A percentile compares a stretch with the other conserved stretches of the same genome.
Conservation (phyloP, 306 rosid genomes). For the Purshia tridentata region DNA sequence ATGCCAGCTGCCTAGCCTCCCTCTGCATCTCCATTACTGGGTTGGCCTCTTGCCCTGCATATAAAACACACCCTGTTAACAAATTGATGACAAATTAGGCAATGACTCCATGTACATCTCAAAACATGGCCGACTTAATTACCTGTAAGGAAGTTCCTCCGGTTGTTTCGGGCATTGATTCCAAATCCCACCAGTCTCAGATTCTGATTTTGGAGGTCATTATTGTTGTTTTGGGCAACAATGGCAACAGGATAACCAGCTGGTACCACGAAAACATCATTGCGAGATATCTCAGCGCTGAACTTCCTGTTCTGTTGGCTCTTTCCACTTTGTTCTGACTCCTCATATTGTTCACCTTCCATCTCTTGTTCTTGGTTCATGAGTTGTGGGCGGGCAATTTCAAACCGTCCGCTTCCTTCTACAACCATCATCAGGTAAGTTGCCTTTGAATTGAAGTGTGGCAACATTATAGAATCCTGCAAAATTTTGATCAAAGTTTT, state of each 20-base stretch:
- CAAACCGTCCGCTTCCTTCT: conserved; percentile 42
- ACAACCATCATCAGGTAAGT: conserved; percentile 29
- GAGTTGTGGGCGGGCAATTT: conserved; percentile 46
- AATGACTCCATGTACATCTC: too few relatives aligned
- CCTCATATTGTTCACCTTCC: background rate
- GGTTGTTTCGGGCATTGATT: conserved; percentile 28
- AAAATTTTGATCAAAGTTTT: background rate
- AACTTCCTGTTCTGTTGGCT: conserved; percentile 6
- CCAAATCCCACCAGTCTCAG: conserved; percentile 34
- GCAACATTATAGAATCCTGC: conserved; percentile 47
- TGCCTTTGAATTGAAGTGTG: conserved; percentile 44
- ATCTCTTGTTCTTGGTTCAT: conserved; percentile 14
- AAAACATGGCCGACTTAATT: too few relatives aligned
- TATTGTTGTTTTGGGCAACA: conserved; percentile 10
- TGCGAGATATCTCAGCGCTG: conserved; percentile 20
- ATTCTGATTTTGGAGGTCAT: background rate
- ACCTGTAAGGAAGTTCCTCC: conserved; percentile 35
- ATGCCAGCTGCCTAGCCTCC: conserved; percentile 33
- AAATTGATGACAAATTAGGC: too few relatives aligned
- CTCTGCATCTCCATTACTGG: conserved; percentile 22
- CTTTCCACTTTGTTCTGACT: conserved; percentile 9
- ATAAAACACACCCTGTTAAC: background rate
- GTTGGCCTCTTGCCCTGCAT: conserved; percentile 27
- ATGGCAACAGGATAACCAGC: conserved; percentile 38
- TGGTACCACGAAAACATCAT: conserved; percentile 32